These are phyloP conservation scores for Thalassiosira pacifica DNA, from an alignment of 352 stramenopile genomes.

Conservation along the genomic window DNA sequence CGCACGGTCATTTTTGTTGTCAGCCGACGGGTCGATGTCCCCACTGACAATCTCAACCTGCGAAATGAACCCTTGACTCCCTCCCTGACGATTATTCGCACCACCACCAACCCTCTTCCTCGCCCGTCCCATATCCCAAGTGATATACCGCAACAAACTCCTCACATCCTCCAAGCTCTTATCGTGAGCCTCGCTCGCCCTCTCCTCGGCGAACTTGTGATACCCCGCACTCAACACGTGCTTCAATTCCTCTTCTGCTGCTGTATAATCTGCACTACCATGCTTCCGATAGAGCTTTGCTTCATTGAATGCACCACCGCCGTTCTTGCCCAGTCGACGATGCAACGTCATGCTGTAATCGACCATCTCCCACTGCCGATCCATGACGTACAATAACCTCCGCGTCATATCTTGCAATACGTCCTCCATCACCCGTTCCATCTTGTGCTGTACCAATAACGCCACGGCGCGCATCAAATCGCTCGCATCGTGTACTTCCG, in stretches of 20 bases:
- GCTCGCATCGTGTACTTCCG: slow-evolving; percentile 45
- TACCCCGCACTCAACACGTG: slow-evolving; percentile 16
- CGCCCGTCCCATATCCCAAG: slow-evolving; percentile 45
- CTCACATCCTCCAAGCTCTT: slow-evolving; percentile 42
- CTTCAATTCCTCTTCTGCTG: slow-evolving; percentile 26
- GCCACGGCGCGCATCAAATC: slow-evolving; percentile 43
- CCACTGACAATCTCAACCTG: slow-evolving; percentile 40
- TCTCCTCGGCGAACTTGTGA: slow-evolving; percentile 48
- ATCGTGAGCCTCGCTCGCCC: slow-evolving; percentile 7
- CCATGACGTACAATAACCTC: slow-evolving; percentile 42
- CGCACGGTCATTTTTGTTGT: too few species aligned
- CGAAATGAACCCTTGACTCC: slow-evolving; percentile 28
- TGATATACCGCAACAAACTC: slow-evolving; percentile 37
- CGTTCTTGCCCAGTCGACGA: slow-evolving; percentile 26
- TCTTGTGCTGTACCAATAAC: slow-evolving; percentile 43
- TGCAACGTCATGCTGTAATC: slow-evolving; percentile 45
- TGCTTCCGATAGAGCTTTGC: slow-evolving; percentile 6
- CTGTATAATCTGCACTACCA: slow-evolving; percentile 27
- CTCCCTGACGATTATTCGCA: background rate
- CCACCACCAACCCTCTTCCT: slow-evolving; percentile 25
- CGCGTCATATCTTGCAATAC: slow-evolving; percentile 46
- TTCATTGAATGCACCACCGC: slow-evolving; percentile 18
- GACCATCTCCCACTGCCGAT: slow-evolving; percentile 47
- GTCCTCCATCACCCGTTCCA: slow-evolving; percentile 47
- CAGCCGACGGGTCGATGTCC: too few species aligned